Evolutionary conservation across 345 rosid genomes (phyloP), one percentile per base, ranked within the genome.

Genomic region (Brassica juncea): DNA sequence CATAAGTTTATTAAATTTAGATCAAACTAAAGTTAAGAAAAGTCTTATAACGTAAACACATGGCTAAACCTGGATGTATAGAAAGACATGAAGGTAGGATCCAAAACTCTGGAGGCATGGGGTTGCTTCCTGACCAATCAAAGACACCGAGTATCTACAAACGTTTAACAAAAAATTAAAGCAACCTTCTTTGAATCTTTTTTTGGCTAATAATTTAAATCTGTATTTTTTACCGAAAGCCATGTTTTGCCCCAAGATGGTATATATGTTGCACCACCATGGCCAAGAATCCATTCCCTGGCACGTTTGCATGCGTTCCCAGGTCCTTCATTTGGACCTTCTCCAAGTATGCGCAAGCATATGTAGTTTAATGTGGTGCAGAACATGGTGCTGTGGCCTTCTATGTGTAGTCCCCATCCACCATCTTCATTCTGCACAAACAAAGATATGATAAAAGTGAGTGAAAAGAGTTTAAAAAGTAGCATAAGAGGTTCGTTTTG

Each of bases 71-170:
- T 80, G 90, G 92, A 77, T 85, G 88, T 83, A 88, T 72, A 74
- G 85, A 87, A 77, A 84, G 85, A 73, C 72, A 84, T 1, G 89
- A 81, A 69, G 92, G 92, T 71, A 89, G 82, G 21, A 86, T 76
- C 90, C 90, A 89, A 71, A 89, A 87, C 80, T 89, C 92, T 0
- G 92, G 92, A 67, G 92, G 92, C 92, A 89, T 87, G 6, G 92
- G 92, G 70, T 89, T 87, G 69, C 77, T 23, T 58, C 92, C 92
- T 30, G 83, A 77, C 90, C 90, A 89, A 28, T 89, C 90, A 79
- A 66, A 89, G 7, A 82, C 73, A 57, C 92, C 92, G 44, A 82
- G 81, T 57, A 82, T 70, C 79, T 78, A 73, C 77, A 77, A 66
- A 61, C 61, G 62, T 44, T 54, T 37, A 47, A 77, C 65, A 1